Evolutionary conservation across 345 rosid genomes (phyloP), one percentile per base, ranked within the genome.

Genomic region (Iberis pinnata): DNA sequence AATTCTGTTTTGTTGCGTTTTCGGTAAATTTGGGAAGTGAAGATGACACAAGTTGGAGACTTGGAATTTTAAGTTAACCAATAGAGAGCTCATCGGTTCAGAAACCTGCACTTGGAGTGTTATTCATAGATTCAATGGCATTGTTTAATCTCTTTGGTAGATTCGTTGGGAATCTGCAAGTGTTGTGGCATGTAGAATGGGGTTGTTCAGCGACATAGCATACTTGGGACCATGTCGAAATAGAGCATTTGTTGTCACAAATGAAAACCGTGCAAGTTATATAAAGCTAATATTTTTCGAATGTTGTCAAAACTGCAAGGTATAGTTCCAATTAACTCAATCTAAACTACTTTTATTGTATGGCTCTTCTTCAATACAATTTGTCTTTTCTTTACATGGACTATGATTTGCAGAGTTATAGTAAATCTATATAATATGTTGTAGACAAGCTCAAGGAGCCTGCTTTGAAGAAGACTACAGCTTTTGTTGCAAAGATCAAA

Each of bases 131-230:
- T n/a, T n/a, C n/a, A n/a, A n/a, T n/a, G n/a, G n/a, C n/a, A n/a
- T n/a, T n/a, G n/a, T 56, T 56, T 5, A 10, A 19, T 48, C 29
- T 66, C 29, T 3, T 56, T 43, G 51, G 44, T 68, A 92, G 98
- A 73, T 92, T 74, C 94, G 94, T 63, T 76, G 94, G 52, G 93
- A 95, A 40, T 81, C 98, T 56, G 93, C 98, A 17, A 85, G 98
- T 75, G 97, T 97, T 42, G 90, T 92, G 69, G 97, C 98, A 9
- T 92, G 85, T 77, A 97, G 98, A 60, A 80, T 88, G 83, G 98
- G 98, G 26, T 75, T 88, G n/a, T 82, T 92, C 54, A 79, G 76
- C 5, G 88, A 63, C 63, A 88, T 57, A 68, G 98, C 97, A 65
- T 65, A 64, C 63, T 80, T 92, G 19, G 97, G 98, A 62, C 90